These are phyloP conservation scores for Lactarius hengduanensis DNA, from an alignment of 768 basidiomycete genomes.

Conservation along the genomic window DNA sequence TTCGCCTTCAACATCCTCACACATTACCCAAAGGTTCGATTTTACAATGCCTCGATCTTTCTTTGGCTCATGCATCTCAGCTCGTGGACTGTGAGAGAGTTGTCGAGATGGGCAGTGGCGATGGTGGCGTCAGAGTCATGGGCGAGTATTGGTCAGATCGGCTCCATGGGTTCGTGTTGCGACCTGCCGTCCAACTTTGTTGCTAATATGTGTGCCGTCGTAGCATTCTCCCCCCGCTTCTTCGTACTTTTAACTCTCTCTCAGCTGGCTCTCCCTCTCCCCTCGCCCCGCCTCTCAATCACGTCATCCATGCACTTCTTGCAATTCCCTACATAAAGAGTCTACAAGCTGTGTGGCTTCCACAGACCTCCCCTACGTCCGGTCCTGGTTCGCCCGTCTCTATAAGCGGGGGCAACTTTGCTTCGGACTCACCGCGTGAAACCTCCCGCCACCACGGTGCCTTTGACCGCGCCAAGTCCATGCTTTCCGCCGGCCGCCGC, in stretches of 20 bases:
- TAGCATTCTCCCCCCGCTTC: slow-evolving; percentile 61
- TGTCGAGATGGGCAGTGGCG: slow-evolving; percentile 20
- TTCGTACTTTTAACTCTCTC: slow-evolving; percentile 67
- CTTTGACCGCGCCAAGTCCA: slow-evolving; percentile 58
- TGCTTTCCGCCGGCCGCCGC: slow-evolving; percentile 51
- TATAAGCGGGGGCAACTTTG: slow-evolving; percentile 21
- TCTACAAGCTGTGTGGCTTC: slow-evolving; percentile 64
- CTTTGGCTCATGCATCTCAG: slow-evolving; percentile 13
- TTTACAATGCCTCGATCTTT: background rate
- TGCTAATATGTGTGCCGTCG: background rate
- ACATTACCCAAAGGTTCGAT: slow-evolving; percentile 74
- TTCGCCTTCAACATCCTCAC: slow-evolving; percentile 76
- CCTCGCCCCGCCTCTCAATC: slow-evolving; percentile 67
- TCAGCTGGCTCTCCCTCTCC: slow-evolving; percentile 62
- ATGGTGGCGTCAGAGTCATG: slow-evolving; percentile 46
- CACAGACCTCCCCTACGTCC: slow-evolving; percentile 38
- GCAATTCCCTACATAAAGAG: slow-evolving; percentile 65
- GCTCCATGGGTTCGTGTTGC: slow-evolving; percentile 57
- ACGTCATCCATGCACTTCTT: slow-evolving; percentile 80
- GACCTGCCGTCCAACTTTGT: background rate
- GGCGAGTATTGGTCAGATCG: slow-evolving; percentile 75
- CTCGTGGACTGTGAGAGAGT: slow-evolving; percentile 25
- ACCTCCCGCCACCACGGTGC: slow-evolving; percentile 32
- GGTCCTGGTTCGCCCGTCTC: slow-evolving; percentile 35
- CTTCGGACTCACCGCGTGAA: slow-evolving; percentile 27